Percentiles rank a stretch among this genome's conserved stretches.
These are phyloP conservation scores for Neurospora sp. DNA, from an alignment of 495 filamentous ascomycete genomes.

Conservation along the genomic window DNA sequence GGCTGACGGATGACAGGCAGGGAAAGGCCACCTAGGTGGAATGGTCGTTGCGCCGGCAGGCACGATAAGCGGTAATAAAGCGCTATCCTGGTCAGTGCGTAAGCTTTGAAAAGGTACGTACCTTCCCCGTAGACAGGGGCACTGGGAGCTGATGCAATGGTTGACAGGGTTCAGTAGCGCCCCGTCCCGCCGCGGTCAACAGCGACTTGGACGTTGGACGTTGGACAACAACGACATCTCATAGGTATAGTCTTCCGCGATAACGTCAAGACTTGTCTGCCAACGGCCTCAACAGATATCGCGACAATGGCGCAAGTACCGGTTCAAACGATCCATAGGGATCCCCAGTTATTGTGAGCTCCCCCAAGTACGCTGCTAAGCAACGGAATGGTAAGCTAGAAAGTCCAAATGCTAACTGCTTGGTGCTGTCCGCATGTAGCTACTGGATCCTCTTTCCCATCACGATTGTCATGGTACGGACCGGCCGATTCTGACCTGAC, in stretches of 20 bases:
- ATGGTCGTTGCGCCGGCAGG: constrained; percentile 1
- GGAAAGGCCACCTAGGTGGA: constrained; percentile 3
- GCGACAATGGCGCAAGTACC: constrained; percentile 71
- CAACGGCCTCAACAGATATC: not conserved
- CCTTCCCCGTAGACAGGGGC: not conserved
- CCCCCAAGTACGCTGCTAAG: not conserved
- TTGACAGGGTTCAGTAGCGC: constrained; percentile 5
- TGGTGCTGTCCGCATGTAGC: constrained; percentile 32
- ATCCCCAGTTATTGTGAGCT: constrained; percentile 90
- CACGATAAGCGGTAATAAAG: not conserved
- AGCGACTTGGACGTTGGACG: not conserved
- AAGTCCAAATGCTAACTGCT: not conserved
- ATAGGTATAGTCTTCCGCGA: not conserved
- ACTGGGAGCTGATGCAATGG: not conserved
- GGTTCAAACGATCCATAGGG: constrained; percentile 91
- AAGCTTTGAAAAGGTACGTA: not conserved
- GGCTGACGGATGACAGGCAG: not conserved
- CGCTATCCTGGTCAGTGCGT: not conserved
- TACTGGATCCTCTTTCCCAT: constrained; percentile 99
- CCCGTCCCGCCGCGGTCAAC: not conserved
- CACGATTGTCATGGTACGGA: constrained; percentile 83
- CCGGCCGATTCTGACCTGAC: not conserved
- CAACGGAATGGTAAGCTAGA: constrained; percentile 1
- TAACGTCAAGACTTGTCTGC: not conserved
- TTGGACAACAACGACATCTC: constrained; percentile 1